Evolutionary conservation across 495 filamentous ascomycete species (phyloP).

Genomic region (Trypethelium eluteriae): DNA sequence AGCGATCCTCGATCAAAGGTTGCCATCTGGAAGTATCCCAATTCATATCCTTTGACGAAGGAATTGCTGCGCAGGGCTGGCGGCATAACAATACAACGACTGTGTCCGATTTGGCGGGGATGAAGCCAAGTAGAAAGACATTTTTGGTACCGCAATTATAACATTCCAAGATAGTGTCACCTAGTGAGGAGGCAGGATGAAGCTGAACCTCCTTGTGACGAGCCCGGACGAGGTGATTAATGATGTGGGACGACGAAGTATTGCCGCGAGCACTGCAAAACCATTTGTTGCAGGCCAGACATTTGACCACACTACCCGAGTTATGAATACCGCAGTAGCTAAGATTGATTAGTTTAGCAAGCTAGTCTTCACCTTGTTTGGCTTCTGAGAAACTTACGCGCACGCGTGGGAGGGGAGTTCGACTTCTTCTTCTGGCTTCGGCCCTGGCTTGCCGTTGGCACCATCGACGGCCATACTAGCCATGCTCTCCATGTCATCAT

Average conservation of each 20-base stretch:
- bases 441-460: conserved; percentile 53
- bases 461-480: conserved; percentile 77
- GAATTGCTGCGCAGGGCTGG: conserved; percentile 88
- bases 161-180: conserved; percentile 95
- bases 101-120: conserved; percentile 97
- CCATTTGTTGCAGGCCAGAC: conserved; percentile 93
- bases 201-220: conserved; percentile 98
- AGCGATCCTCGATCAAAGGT: conserved; percentile 92
- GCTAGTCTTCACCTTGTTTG: background rate
- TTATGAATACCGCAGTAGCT: conserved; percentile 99
- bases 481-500: conserved; percentile 85
- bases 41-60: conserved; percentile 99
- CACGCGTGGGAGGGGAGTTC: conserved; percentile 93
- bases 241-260: conserved; percentile 92
- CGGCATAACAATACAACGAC: conserved; percentile 95
- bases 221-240: conserved; percentile 95
- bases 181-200: conserved; percentile 88
- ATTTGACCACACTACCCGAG: conserved; percentile 89
- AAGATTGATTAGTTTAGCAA: conserved; percentile 12
- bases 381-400: conserved; percentile 57
- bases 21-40: conserved; percentile 99
- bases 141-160: conserved; percentile 99
- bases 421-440: conserved; percentile 73
- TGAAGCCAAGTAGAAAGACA: conserved; percentile 98
- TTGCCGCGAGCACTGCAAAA: conserved; percentile 98